phyloP scores from a whole-genome alignment of 2,329 filamentous ascomycete genomes.

The Phialemoniopsis sp. region DNA sequence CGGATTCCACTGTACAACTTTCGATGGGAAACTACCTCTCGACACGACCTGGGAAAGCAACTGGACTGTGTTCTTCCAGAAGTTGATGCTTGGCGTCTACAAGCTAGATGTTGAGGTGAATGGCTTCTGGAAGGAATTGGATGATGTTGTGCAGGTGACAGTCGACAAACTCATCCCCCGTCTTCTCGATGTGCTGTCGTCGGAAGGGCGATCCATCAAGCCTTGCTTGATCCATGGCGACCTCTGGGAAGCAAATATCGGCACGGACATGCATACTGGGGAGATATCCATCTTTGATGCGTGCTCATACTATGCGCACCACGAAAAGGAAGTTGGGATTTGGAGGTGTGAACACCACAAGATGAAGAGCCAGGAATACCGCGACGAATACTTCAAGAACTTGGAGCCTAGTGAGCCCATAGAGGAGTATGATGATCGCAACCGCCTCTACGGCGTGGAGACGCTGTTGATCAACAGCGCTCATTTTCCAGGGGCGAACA shows the following conservation, averaged over 20 bases:
- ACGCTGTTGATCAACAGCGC: background rate
- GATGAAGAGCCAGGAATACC: conserved; percentile 1
- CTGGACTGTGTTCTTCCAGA: conserved; percentile 18
- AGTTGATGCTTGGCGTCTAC: conserved; percentile 14
- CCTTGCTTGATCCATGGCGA: conserved; percentile 32
- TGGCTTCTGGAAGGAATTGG: conserved; percentile 13
- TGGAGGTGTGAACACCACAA: conserved; percentile 16
- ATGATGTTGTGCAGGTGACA: conserved; percentile 12
- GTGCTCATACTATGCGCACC: conserved; percentile 31
- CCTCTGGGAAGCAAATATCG: conserved; percentile 35
- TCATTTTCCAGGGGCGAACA: background rate
- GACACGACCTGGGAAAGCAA: conserved; percentile 23
- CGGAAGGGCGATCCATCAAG: conserved; percentile 15
- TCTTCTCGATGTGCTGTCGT: conserved; percentile 16
- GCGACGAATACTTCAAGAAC: background rate
- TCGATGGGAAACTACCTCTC: conserved; percentile 21
- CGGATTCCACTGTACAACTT: conserved; percentile 28
- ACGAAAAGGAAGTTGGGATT: conserved; percentile 28
- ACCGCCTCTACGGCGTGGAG: conserved; percentile 4
- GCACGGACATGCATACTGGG: conserved; percentile 20
- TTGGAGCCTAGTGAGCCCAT: background rate
- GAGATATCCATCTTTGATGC: conserved; percentile 30
- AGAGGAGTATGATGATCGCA: conserved; percentile 3
- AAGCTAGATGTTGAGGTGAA: conserved; percentile 12
- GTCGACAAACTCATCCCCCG: conserved; percentile 22